Percentiles rank a stretch among this genome's conserved stretches.
These are phyloP conservation scores for Athelia sp. DNA, from an alignment of 1,284 basidiomycete species.

Conservation along the genomic window DNA sequence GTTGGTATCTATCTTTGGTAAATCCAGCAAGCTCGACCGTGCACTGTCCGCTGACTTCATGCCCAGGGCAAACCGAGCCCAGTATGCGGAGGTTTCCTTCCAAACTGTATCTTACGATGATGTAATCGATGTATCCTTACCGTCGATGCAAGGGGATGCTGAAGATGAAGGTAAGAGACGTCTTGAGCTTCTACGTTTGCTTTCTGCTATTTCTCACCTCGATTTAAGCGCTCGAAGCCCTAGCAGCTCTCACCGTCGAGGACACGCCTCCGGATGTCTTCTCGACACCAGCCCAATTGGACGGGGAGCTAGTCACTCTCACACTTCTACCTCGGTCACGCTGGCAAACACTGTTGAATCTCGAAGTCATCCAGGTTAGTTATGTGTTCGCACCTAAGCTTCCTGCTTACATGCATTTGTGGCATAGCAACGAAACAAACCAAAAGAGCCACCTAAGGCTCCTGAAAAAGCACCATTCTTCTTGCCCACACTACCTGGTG, in stretches of 20 bases:
- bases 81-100: constrained; percentile 85
- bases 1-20: constrained; percentile 94
- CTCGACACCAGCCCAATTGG: constrained; percentile 80
- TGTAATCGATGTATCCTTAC: constrained; percentile 65
- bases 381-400: constrained; percentile 3
- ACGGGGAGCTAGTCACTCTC: constrained; percentile 85
- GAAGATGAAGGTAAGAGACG: constrained; percentile 71
- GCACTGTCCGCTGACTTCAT: neutral
- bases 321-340: constrained; percentile 88
- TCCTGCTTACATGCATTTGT: neutral
- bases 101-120: constrained; percentile 78
- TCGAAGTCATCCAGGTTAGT: constrained; percentile 89
- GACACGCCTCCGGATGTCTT: constrained; percentile 66
- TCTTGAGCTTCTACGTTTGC: neutral
- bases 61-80: constrained; percentile 88
- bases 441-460: constrained; percentile 91
- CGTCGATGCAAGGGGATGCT: constrained; percentile 76
- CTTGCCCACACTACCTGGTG: constrained; percentile 83
- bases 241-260: constrained; percentile 52
- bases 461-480: constrained; percentile 98
- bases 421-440: constrained; percentile 86
- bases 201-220: neutral
- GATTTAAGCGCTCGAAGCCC: constrained; percentile 57
- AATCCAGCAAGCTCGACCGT: constrained; percentile 13
- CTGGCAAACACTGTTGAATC: constrained; percentile 95